Evolutionary conservation across 202 grass and related monocot genomes (phyloP), one percentile per base, ranked within the genome.

Genomic region (Bolboschoenoplectus hybrid): DNA sequence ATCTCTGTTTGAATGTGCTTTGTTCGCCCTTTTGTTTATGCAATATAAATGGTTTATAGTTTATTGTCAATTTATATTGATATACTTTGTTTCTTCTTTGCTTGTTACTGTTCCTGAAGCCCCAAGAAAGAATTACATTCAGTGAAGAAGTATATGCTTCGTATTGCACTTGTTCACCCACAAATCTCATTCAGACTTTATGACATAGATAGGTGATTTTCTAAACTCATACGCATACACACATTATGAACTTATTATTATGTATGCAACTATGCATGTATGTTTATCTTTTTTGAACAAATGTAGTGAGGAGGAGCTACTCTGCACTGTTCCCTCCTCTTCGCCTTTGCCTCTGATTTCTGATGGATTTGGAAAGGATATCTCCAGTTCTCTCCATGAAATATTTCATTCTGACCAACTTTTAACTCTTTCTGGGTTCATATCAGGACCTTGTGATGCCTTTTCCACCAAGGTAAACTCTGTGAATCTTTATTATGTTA

Each of bases 111-210:
- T 63, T 89, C 78, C 79, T 91, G 67, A 91, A 98, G 96, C 82
- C 82, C 87, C 20, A 94, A 90, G 89, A 92, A 86, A 91, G 91
- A 92, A 77, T 60, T 98, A 14, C 85, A 94, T 90, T 85, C 81
- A 85, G 89, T 98, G 84, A 95, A 98, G 90, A 95, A 94, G 89
- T 92, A 82, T 89, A 82, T 92, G 67, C 67, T 94, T 51, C 90
- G 57, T 89, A 88, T 89, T 90, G 93, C 91, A 49, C 91, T 95
- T 76, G 88, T 94, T 79, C 96, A 95, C 74, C 91, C 96, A 71
- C 91, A 95, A 43, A 80, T 98, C 91, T 94, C 84, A 86, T 83
- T 98, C 73, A 98, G 86, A 91, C 84, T 98, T 56, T 67, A 90
- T 90, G 91, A 98, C 85, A 88, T 80, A 81, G 93, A 95, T 85